Base-by-base conservation (phyloP, 495 filamentous ascomycete genomes). In the Glonium stellatum region DNA sequence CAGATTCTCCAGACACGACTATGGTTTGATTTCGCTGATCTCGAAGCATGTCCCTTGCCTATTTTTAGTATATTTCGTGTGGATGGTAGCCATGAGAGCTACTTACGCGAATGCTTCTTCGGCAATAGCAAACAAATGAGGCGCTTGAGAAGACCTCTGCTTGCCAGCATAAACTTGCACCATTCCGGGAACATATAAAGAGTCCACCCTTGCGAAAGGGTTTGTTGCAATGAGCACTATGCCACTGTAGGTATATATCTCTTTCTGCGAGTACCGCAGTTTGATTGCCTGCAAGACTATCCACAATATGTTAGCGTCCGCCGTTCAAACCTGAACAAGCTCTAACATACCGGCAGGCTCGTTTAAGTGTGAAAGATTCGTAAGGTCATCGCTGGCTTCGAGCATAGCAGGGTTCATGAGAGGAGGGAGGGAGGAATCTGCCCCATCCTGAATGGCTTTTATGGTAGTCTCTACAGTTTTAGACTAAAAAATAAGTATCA, bases 211-310 rank as follows among this genome's bases (percentile, higher is more conserved):
- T 49, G 95, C 93, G 67, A 99, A 99, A 9, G 93, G 93, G 77
- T 99, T 99, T 48, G 93, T 97, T 55, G 93, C 93, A 74, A 99
- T 99, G 65, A 99, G 77, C 57, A 99, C 93, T 70, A 99, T 99
- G 67, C 93, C 93, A 73, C 89, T 95, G 78, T 99, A 99, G 70
- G 93, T 99, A 80, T 99, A 99, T 68, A 99, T 99, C 69, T 99
- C 93, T 71, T 97, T 97, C 72, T 99, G 95, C 57, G 88, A 84
- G 79, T 99, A 99, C 74, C 93, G 90, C 67, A 99, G 84, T 70
- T 89, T 91, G 70, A 99, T 99, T 25, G 93, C 93, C 80, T 99
- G 93, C 35, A 99, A 75, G 55, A 99, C 93, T 97, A 67, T 52
- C 31, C 61, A 58, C 22, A 56, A 58, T 23, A 56, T 21, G 50